Conservation (phyloP, 2,329 filamentous ascomycete genomes). For the Sporothrix curviconia region DNA sequence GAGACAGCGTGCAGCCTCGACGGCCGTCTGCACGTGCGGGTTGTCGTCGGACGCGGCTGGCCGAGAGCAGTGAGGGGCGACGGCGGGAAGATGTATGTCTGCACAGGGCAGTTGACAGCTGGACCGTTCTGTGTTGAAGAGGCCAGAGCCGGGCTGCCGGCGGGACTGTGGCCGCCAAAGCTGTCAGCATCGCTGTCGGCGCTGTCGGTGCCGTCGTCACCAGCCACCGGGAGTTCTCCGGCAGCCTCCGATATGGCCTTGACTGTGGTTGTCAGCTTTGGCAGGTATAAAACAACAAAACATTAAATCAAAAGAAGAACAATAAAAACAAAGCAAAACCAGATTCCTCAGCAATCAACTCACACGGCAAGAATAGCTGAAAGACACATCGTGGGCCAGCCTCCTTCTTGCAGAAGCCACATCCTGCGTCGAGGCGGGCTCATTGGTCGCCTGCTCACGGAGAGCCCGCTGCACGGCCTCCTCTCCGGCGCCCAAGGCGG, state of each 20-base stretch:
- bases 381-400: no score
- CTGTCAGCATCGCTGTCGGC: background rate
- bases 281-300: background rate
- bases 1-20: background rate
- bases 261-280: background rate
- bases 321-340: no score
- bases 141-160: no score
- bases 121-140: no score
- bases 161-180: no score
- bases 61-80: slow-evolving; percentile 7
- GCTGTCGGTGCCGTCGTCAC: background rate
- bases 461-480: no score
- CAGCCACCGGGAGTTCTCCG: background rate
- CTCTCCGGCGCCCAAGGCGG: no score
- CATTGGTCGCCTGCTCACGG: background rate
- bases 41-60: background rate
- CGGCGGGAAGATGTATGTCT: slow-evolving; percentile 14
- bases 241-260: background rate
- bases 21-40: background rate
- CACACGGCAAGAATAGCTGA: no score
- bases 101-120: background rate
- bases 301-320: background rate
- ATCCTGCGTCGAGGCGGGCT: no score
- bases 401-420: no score
- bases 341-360: no score